A percentile compares a stretch with the other conserved stretches of the same genome.
Conservation (phyloP, 2,329 filamentous ascomycete species). For the Colletotrichum sp. region DNA sequence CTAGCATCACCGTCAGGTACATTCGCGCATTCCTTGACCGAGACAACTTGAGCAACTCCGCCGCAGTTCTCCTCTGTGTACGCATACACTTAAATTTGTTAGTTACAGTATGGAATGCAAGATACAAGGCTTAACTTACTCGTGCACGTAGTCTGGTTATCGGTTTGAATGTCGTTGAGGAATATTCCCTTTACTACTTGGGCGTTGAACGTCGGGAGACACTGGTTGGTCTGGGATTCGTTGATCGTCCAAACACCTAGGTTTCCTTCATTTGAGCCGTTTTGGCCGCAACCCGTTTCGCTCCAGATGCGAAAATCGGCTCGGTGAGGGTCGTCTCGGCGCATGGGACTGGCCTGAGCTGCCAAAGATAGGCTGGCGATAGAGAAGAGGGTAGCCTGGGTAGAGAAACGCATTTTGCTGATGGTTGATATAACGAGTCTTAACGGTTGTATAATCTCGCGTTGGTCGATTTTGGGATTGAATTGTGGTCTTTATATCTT, state of each 20-base stretch:
- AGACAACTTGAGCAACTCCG: neutral
- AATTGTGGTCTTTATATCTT: neutral
- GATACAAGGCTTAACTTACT: neutral
- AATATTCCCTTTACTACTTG: neutral
- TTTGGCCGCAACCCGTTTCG: neutral
- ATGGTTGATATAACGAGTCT: neutral
- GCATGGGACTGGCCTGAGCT: neutral
- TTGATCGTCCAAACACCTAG: slow-evolving; percentile 8
- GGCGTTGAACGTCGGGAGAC: neutral
- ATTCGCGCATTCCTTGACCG: neutral
- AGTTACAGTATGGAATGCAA: neutral
- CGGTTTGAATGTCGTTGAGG: neutral
- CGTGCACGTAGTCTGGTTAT: neutral
- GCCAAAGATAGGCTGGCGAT: neutral
- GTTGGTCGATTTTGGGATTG: neutral
- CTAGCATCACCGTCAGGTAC: neutral
- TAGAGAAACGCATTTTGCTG: neutral
- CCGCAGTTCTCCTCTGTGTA: neutral
- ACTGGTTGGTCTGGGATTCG: neutral
- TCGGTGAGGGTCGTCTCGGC: neutral
- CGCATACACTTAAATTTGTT: neutral
- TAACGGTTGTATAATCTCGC: neutral
- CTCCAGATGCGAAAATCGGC: slow-evolving; percentile 10
- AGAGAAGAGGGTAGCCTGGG: neutral
- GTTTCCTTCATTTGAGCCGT: neutral